Percentiles rank a stretch among this genome's conserved stretches.
These are phyloP conservation scores for Vitis riparia DNA, from an alignment of 164 flowering plant genomes.

Conservation along the genomic window DNA sequence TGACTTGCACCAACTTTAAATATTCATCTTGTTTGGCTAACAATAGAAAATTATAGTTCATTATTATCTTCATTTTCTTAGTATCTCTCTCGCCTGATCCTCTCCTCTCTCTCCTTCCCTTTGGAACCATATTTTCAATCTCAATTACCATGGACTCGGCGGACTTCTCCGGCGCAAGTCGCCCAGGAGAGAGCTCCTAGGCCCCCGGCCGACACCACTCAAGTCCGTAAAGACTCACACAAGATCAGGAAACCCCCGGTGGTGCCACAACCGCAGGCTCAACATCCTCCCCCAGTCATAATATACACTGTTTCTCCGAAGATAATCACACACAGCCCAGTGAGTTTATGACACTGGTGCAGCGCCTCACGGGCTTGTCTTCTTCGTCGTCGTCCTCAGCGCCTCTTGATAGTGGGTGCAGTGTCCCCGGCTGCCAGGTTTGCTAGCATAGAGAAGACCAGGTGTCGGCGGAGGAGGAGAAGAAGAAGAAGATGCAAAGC, in stretches of 20 bases:
- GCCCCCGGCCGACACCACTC: constrained; percentile 55
- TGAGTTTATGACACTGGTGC: constrained; percentile 49
- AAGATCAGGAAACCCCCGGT: constrained; percentile 63
- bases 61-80: not conserved
- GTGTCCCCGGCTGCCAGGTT: constrained; percentile 57
- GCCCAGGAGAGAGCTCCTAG: constrained; percentile 44
- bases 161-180: constrained; percentile 19
- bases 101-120: not conserved
- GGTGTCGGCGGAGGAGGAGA: constrained; percentile 14
- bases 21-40: not conserved
- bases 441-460: constrained; percentile 49
- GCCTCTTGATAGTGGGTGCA: constrained; percentile 20
- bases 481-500: not conserved
- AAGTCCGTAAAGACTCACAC: constrained; percentile 58
- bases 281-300: constrained; percentile 47
- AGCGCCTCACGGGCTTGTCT: constrained; percentile 43
- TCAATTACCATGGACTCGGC: constrained; percentile 33
- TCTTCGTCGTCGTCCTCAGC: constrained; percentile 23
- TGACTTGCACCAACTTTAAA: constrained; percentile 18
- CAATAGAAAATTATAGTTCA: constrained; percentile 3
- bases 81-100: not conserved
- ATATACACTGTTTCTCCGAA: constrained; percentile 60
- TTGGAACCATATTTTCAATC: not conserved
- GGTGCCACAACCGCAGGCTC: constrained; percentile 29
- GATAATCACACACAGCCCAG: constrained; percentile 47